Evolutionary conservation across 2,329 filamentous ascomycete genomes (phyloP).

Genomic region (Microcera coccophila): DNA sequence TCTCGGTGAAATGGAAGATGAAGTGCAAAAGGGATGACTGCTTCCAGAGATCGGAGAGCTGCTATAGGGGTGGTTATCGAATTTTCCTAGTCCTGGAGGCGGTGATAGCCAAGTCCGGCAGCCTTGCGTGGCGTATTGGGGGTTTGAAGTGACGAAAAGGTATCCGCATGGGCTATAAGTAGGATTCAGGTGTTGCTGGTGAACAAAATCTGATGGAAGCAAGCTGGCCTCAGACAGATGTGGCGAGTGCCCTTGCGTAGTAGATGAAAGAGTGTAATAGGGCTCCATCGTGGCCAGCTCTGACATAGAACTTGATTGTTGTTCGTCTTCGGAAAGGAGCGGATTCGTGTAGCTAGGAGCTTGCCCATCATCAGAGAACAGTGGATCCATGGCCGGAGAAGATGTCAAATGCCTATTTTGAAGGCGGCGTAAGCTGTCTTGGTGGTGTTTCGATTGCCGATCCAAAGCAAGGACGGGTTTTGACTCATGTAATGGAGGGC

Average conservation of each 20-base stretch:
- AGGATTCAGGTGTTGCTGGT: slow-evolving; percentile 15
- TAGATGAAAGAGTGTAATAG: slow-evolving; percentile 23
- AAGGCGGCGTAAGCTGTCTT: slow-evolving; percentile 20
- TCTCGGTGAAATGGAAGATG: slow-evolving; percentile 31
- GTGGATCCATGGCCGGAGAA: slow-evolving; percentile 26
- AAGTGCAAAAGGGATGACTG: slow-evolving; percentile 25
- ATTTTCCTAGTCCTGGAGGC: slow-evolving; percentile 35
- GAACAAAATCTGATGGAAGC: slow-evolving; percentile 15
- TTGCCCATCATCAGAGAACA: slow-evolving; percentile 26
- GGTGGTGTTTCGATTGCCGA: slow-evolving; percentile 18
- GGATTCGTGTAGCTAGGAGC: slow-evolving; percentile 32
- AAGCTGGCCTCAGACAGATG: slow-evolving; percentile 22
- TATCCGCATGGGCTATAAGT: slow-evolving; percentile 19
- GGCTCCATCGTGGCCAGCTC: slow-evolving; percentile 25
- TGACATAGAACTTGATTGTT: slow-evolving; percentile 27
- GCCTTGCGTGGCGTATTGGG: slow-evolving; percentile 20
- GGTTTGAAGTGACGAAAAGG: slow-evolving; percentile 19
- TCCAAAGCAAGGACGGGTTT: slow-evolving; percentile 13
- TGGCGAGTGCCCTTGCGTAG: slow-evolving; percentile 17
- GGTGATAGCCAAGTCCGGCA: slow-evolving; percentile 35
- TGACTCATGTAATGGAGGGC: slow-evolving; percentile 11
- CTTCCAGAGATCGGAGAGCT: slow-evolving; percentile 29
- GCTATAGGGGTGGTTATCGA: slow-evolving; percentile 36
- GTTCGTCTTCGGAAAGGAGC: slow-evolving; percentile 19
- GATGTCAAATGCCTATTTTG: slow-evolving; percentile 13